Evolutionary conservation across 1,284 basidiomycete genomes (phyloP).

Genomic region (Exobasidium cylindrosporum): DNA sequence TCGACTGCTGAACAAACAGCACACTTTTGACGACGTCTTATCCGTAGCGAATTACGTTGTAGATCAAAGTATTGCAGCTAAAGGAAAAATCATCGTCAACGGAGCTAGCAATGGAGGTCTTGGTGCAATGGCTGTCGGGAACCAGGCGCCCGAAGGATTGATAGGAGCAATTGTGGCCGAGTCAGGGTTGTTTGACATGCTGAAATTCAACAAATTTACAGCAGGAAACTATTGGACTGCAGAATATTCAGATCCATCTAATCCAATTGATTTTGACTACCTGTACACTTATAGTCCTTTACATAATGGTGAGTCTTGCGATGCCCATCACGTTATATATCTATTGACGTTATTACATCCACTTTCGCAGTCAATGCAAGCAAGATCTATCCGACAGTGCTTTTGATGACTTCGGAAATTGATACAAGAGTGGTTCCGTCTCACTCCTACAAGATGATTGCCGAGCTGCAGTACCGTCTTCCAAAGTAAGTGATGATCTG

Average conservation of each 20-base stretch:
- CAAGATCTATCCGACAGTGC: constrained; percentile 48
- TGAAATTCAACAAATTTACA: constrained; percentile 57
- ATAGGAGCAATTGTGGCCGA: constrained; percentile 59
- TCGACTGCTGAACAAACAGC: constrained; percentile 57
- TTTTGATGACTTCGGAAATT: constrained; percentile 49
- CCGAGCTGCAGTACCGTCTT: constrained; percentile 51
- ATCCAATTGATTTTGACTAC: constrained; percentile 47
- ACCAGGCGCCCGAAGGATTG: constrained; percentile 73
- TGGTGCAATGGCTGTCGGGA: constrained; percentile 73
- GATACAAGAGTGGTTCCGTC: constrained; percentile 51
- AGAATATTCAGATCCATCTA: constrained; percentile 72
- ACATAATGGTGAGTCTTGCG: constrained; percentile 36
- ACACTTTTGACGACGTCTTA: constrained; percentile 69
- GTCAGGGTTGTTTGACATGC: constrained; percentile 68
- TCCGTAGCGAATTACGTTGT: constrained; percentile 68
- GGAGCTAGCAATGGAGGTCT: constrained; percentile 62
- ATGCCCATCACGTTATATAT: neutral
- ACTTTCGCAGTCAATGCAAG: constrained; percentile 9
- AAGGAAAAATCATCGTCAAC: constrained; percentile 73
- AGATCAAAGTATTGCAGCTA: constrained; percentile 67
- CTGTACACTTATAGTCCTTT: constrained; percentile 47
- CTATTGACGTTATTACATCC: too few relatives aligned
- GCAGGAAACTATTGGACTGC: constrained; percentile 72
- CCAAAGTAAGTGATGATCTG: too few relatives aligned
- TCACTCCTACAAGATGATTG: constrained; percentile 51